Evolutionary conservation across 225 moss, liverwort and hornwort genomes (phyloP), one percentile per base, ranked within the genome.

Genomic region (Sphagnum contortum): DNA sequence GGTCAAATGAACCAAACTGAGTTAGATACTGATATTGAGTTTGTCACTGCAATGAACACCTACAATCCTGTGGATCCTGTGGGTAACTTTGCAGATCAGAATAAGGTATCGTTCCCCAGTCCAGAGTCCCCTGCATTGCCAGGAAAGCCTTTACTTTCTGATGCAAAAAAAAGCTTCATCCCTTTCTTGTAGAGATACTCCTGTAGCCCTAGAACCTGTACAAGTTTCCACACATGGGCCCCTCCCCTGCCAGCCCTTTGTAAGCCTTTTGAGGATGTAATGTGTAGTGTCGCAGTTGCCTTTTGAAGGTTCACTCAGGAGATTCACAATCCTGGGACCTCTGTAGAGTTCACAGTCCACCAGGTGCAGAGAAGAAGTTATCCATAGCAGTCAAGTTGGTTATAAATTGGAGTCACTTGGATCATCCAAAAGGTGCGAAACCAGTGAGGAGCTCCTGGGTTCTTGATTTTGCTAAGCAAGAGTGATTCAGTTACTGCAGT

Each of bases 101-200:
- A 81, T 55, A 87, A 75, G 47, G 68, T 74, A 9, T 80, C 75
- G 50, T 76, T 75, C 72, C 79, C 83, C 1, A 81, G 83, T 61
- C 76, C 91, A 2, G 91, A 80, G 14, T 91, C 94, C 4, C 91
- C 91, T 72, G 79, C 76, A 45, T 79, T 89, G 60, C 91, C 94
- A 48, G 94, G 91, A 57, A 87, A 94, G 48, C 85, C 91, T 47
- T 70, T 91, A 47, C 69, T 78, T 59, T 60, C 80, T 72, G 81
- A 85, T 67, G 29, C 29, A 29, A 72, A 72, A 59, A 60, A 70
- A 60, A 57, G 71, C 2, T 78, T 78, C 75, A 73, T 80, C 66
- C 80, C 80, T 51, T 84, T 84, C 80, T 78, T 84, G 80, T 84
- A 84, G 69, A 29, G 29, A 29, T 29, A 46, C 60, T 59, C 68